Evolutionary conservation across 768 basidiomycete species (phyloP), one percentile per base, ranked within the genome.

Genomic region (Tephrocybe sp.): DNA sequence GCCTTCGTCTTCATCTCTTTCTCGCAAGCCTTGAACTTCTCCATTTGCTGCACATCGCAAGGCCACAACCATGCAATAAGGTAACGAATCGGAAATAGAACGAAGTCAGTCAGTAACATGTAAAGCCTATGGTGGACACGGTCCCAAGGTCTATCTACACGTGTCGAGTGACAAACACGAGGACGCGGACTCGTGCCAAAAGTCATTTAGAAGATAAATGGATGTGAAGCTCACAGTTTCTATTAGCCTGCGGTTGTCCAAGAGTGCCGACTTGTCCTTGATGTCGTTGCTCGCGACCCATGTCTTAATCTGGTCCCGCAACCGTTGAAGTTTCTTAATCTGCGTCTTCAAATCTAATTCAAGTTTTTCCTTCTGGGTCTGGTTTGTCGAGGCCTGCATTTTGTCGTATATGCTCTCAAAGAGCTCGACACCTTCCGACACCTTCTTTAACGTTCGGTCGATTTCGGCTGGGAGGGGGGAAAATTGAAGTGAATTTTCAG

Each of bases 1-100:
- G 97, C 97, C 69, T 99, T 99, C 51, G 97, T 98, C 80, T 99
- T 99, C 96, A 98, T 98, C 73, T 99, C 97, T 76, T 98, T 99
- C 75, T 99, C 97, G 72, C 95, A 94, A 19, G 96, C 96, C 64
- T 99, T 99, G 83, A 99, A 99, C 66, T 93, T 95, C 76, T 99
- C 97, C 97, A 99, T 99, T 98, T 98, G 97, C 97, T 98, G 69
- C 49, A 53, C 51, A 65, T 49, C 51, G 38, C 9, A 52, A 52
- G 30, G 44, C 51, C 54, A 53, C 27, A 64, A 51, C 64, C 61
- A 67, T 22, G 61, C 53, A 58, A 52, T 38, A 57, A 62, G 49
- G 49, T 52, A 42, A 55, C 58, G 55, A 55, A 63, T 54, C 56
- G 55, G 51, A 57, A 47, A 57, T 45, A 57, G 49, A 61, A 60